phyloP scores from a whole-genome alignment of 1,284 basidiomycete genomes.

The Sphaerobolus stellatus region DNA sequence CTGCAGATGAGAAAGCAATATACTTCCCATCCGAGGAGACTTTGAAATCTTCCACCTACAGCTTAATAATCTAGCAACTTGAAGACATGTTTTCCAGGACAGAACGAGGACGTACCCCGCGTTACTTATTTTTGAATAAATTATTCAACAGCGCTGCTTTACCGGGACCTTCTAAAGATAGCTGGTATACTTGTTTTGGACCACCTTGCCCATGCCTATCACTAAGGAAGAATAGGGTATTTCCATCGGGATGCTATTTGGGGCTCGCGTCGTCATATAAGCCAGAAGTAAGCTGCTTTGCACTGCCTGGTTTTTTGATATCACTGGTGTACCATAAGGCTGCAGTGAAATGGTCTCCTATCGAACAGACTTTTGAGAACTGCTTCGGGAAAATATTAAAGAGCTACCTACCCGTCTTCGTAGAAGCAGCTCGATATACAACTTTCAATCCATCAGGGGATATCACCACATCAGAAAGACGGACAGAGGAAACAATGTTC shows the following conservation, averaged over 20 bases:
- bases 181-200: constrained; percentile 16
- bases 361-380: neutral
- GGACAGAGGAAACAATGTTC: constrained; percentile 10
- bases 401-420: constrained; percentile 8
- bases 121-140: constrained; percentile 5
- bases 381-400: neutral
- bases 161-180: neutral
- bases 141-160: constrained; percentile 2
- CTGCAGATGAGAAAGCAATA: constrained; percentile 18
- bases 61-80: neutral
- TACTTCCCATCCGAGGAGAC: constrained; percentile 19
- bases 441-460: constrained; percentile 17
- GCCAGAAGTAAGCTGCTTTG: constrained; percentile 17
- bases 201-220: constrained; percentile 20
- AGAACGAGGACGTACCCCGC: neutral
- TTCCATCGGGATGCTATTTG: constrained; percentile 15
- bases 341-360: constrained; percentile 14
- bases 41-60: constrained; percentile 10
- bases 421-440: constrained; percentile 13
- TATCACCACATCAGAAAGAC: constrained; percentile 9
- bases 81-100: neutral
- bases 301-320: constrained; percentile 9
- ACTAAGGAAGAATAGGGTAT: constrained; percentile 17
- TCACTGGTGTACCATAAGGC: constrained; percentile 16
- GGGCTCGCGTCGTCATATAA: constrained; percentile 15